Evolutionary conservation across 352 stramenopile species (phyloP).

Genomic region (Phytopythium kandeliae): DNA sequence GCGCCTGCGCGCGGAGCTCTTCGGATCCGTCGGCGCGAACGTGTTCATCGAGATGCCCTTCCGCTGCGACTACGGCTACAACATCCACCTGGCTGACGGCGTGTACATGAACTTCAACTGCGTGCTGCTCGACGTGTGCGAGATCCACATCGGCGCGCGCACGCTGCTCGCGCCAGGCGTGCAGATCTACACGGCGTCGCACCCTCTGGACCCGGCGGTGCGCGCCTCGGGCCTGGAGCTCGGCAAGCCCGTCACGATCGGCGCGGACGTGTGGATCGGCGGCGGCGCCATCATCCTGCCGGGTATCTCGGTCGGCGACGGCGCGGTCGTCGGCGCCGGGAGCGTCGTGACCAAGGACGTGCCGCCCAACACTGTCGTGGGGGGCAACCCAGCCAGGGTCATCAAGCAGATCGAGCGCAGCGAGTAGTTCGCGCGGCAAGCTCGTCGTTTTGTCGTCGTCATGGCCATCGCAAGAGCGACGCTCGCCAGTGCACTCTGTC

Average conservation of each 20-base stretch:
- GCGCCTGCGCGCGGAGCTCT: constrained; percentile 26
- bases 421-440: too few species aligned
- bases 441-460: too few species aligned
- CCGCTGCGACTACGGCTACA: constrained; percentile 86
- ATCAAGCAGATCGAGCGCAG: constrained; percentile 50
- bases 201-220: constrained; percentile 52
- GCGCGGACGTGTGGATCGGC: constrained; percentile 83
- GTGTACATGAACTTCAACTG: constrained; percentile 91
- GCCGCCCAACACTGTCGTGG: constrained; percentile 46
- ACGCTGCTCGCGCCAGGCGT: constrained; percentile 73
- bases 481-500: too few species aligned
- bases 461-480: too few species aligned
- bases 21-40: constrained; percentile 34
- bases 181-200: constrained; percentile 74
- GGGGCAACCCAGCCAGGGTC: constrained; percentile 72
- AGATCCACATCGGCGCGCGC: constrained; percentile 70
- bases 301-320: constrained; percentile 57
- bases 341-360: constrained; percentile 80
- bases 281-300: constrained; percentile 61
- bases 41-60: constrained; percentile 79
- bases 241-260: constrained; percentile 69
- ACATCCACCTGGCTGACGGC: constrained; percentile 63
- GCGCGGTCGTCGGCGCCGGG: constrained; percentile 63
- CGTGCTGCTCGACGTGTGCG: constrained; percentile 75
- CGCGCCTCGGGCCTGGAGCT: constrained; percentile 42